Conservation (phyloP, 2,329 filamentous ascomycete species). For the Ceratocystis ficicola region DNA sequence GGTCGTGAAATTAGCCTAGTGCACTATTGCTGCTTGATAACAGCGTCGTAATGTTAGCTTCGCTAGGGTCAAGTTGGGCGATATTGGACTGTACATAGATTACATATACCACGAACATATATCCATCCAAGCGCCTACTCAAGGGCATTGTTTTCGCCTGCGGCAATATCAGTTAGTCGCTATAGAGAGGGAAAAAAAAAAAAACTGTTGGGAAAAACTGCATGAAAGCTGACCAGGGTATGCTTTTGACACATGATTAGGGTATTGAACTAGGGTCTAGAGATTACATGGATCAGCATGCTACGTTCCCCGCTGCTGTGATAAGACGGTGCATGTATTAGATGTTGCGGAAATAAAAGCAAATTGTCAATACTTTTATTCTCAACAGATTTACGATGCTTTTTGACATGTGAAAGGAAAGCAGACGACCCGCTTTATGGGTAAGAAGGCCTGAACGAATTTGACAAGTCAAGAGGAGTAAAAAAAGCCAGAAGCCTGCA, state of each 20-base stretch:
- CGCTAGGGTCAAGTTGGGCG: background rate
- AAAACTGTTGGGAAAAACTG: background rate
- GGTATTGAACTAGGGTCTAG: background rate
- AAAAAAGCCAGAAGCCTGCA: background rate
- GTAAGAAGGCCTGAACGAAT: background rate
- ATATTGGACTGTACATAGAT: background rate
- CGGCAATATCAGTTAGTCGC: background rate
- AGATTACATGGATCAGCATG: no score
- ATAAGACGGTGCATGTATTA: background rate
- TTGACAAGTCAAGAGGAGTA: background rate
- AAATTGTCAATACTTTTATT: background rate
- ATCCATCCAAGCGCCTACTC: background rate
- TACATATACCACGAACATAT: background rate
- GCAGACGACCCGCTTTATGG: background rate
- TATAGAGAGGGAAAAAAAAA: background rate
- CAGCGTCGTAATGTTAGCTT: background rate
- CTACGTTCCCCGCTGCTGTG: background rate
- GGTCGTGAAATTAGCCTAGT: background rate
- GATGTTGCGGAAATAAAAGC: background rate
- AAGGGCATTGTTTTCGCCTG: background rate
- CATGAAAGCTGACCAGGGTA: background rate
- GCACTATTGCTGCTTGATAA: background rate
- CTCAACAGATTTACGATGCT: background rate
- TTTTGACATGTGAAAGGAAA: constrained; percentile 6
- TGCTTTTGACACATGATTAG: constrained; percentile 9